Percentiles rank a stretch among this genome's conserved stretches.
phyloP scores from a whole-genome alignment of 2,329 filamentous ascomycete species.

The Magnaporthiopsis rhizophila region DNA sequence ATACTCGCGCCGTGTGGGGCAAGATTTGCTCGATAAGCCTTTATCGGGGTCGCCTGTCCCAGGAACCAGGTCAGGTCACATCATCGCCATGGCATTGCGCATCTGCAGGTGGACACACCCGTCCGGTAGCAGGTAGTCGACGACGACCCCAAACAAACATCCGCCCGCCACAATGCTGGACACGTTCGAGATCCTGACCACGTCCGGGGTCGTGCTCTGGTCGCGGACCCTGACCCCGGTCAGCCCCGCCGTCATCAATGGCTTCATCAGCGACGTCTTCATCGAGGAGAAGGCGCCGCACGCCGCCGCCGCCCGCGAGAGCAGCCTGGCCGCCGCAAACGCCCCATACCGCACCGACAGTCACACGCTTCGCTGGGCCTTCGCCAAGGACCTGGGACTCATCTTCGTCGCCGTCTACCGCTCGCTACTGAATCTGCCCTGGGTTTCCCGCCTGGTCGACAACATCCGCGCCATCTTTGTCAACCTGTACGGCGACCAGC shows the following conservation, averaged over 20 bases:
- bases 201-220: slow-evolving; percentile 94
- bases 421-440: slow-evolving; percentile 86
- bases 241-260: slow-evolving; percentile 79
- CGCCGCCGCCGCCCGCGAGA: slow-evolving; percentile 50
- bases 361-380: slow-evolving; percentile 90
- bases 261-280: slow-evolving; percentile 91
- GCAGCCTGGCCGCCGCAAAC: slow-evolving; percentile 52
- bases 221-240: slow-evolving; percentile 77
- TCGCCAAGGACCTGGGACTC: slow-evolving; percentile 83
- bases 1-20: not conserved
- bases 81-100: not conserved
- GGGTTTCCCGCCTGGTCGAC: slow-evolving; percentile 94
- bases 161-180: slow-evolving; percentile 63
- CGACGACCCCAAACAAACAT: not conserved
- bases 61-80: not conserved
- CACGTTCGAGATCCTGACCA: slow-evolving; percentile 92
- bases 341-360: slow-evolving; percentile 82
- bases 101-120: not conserved
- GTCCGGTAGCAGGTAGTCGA: not conserved
- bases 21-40: not conserved
- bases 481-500: slow-evolving; percentile 79
- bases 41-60: not conserved
- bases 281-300: slow-evolving; percentile 81
- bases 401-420: slow-evolving; percentile 98
- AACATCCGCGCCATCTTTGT: slow-evolving; percentile 91